Evolutionary conservation across 75 land plant genomes (phyloP), one percentile per base, ranked within the genome.

Genomic region (Sequoia sempervirens): DNA sequence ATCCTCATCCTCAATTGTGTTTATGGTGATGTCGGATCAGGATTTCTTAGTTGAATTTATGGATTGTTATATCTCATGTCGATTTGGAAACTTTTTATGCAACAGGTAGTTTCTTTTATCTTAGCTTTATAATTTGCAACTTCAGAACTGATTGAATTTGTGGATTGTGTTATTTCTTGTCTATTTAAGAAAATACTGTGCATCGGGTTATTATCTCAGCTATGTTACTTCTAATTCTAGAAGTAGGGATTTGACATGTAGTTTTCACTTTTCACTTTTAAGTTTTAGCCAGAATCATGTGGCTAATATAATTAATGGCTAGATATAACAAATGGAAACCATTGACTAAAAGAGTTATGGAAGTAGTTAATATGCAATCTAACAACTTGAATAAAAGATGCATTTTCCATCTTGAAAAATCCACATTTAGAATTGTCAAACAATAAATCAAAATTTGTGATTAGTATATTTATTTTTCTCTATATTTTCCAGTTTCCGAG

Each of bases 61-160:
- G 88, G 99, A 97, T 73, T 90, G 94, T 80, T 84, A 96, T 75
- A 91, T 97, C 23, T 97, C 99, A 23, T 96, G 94, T 76, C 96
- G 99, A 30, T 97, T 97, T 85, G 99, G 99, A 34, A 97, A 94
- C 84, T 97, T 97, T 84, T 90, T 97, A 26, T 97, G 96, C 86
- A 97, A 97, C 87, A 94, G 99, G 99, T 97, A 86, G 17, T 81
- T 70, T 68, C n/a, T 41, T 76, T 75, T 4, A 26, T 78, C 80
- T n/a, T 40, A 43, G 12, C 80, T 12, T 1, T 3, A 40, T 23
- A 75, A 40, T 17, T 6, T 40, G 20, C 18, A 11, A 38, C 38
- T 40, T 17, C 40, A 45, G 32, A 78, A 78, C 3, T 83, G 41
- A 2, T 32, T 70, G 73, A 70, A 61, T 70, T 30, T 70, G 73